phyloP scores from a whole-genome alignment of 2,329 filamentous ascomycete species.

The Neonectria punicea region DNA sequence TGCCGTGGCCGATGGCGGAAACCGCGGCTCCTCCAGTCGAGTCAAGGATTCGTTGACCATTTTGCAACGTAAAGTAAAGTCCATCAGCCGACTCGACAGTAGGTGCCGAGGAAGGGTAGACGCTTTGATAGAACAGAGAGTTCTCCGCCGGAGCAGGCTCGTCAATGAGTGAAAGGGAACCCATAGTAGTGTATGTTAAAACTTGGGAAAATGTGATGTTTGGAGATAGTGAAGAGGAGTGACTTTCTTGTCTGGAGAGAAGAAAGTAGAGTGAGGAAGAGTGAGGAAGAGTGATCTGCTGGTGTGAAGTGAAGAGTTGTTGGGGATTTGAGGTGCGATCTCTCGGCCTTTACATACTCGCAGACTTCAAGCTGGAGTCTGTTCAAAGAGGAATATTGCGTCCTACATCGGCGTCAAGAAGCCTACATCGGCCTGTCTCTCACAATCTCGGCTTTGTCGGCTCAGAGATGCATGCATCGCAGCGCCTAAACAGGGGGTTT shows the following conservation, averaged over 20 bases:
- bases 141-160: constrained; percentile 3
- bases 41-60: constrained; percentile 23
- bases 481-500: neutral
- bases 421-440: neutral
- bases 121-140: constrained; percentile 6
- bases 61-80: neutral
- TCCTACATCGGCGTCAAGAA: neutral
- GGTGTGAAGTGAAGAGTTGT: neutral
- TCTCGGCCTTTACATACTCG: constrained; percentile 7
- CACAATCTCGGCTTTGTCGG: neutral
- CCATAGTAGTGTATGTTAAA: neutral
- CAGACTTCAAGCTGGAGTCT: neutral
- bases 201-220: neutral
- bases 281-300: neutral
- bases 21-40: constrained; percentile 34
- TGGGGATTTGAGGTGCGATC: neutral
- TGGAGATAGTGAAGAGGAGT: neutral
- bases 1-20: constrained; percentile 29
- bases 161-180: neutral
- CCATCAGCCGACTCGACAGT: constrained; percentile 7
- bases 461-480: neutral
- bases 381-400: neutral
- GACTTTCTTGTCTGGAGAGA: neutral
- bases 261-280: neutral
- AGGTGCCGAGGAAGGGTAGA: constrained; percentile 5